Evolutionary conservation across 495 filamentous ascomycete species (phyloP), one percentile per base, ranked within the genome.

Genomic region (Halenospora varia): DNA sequence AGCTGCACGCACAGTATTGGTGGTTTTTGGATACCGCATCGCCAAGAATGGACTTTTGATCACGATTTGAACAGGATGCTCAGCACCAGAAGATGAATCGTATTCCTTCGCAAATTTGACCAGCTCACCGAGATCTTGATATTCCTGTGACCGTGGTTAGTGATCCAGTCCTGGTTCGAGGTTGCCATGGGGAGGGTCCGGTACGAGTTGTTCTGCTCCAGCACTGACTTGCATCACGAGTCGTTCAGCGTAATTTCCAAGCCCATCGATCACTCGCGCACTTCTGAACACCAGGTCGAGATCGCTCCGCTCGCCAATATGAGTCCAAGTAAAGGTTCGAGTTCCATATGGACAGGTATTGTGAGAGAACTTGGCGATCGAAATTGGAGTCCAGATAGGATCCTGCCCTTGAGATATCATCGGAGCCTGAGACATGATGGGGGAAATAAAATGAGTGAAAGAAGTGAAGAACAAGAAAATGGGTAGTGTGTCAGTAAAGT

Each of bases 161-260:
- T 26, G 9, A n/a, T 23, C 35, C 24, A n/a, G 41, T 13, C 23
- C 10, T 25, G 20, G 35, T 35, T 3, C 20, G 22, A 11, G 4
- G 2, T 18, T 3, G 17, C 20, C 45, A 23, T 23, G 23, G 22
- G 47, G 40, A 62, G 19, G 56, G 18, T 25, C 9, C 2, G 39
- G 62, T 69, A 78, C 77, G 64, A 79, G 56, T 42, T 70, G 57
- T 52, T 72, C 66, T 2, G 62, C 57, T 20, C 70, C 70, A 61
- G 70, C 73, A 19, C 66, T 51, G 26, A 80, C 60, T 42, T 73
- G 75, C 57, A 80, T 53, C 3, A 64, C 52, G 10, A 61, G 53
- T 46, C 35, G 60, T 40, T 25, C 49, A 19, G 51, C 25, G 35
- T 40, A 61, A 26, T 26, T 62, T 41, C 63, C 53, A 50, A 62